A percentile compares a stretch with the other conserved stretches of the same genome.
These are phyloP conservation scores for Ogataea trehalophila DNA, from an alignment of 805 yeast species.

Conservation along the genomic window DNA sequence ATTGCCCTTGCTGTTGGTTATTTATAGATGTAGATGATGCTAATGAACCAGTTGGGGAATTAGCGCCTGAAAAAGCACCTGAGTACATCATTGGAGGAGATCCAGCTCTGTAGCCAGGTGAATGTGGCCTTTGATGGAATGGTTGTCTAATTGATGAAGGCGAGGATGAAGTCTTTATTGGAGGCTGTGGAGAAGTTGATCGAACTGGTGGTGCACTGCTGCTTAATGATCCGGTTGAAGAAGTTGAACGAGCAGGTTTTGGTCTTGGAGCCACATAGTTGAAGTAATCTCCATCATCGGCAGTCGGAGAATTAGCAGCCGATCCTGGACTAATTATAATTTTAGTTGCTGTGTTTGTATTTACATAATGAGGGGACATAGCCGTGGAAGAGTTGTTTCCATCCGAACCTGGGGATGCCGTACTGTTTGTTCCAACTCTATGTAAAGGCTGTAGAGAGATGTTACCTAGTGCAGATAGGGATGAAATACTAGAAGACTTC, in stretches of 20 bases:
- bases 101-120: conserved; percentile 6
- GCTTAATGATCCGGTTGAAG: conserved; percentile 4
- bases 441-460: conserved; percentile 6
- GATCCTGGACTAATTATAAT: conserved; percentile 13
- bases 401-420: not conserved
- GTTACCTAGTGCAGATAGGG: not conserved
- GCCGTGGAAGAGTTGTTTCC: conserved; percentile 13
- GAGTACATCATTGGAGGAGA: conserved; percentile 2
- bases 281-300: conserved; percentile 23
- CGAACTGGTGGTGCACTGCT: conserved; percentile 5
- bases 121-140: conserved; percentile 4
- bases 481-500: not conserved
- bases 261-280: conserved; percentile 27
- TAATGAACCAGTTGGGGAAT: not conserved
- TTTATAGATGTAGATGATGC: not conserved
- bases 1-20: not conserved
- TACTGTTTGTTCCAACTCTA: conserved; percentile 8
- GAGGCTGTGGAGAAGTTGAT: conserved; percentile 6
- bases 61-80: not conserved
- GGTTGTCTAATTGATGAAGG: not conserved
- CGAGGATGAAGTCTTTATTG: not conserved
- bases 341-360: conserved; percentile 7
- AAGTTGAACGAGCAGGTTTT: conserved; percentile 8
- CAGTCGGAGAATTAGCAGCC: conserved; percentile 3
- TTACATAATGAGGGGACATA: conserved; percentile 8